phyloP scores from a whole-genome alignment of 2,329 filamentous ascomycete genomes.

The Hypoxylon sp. region DNA sequence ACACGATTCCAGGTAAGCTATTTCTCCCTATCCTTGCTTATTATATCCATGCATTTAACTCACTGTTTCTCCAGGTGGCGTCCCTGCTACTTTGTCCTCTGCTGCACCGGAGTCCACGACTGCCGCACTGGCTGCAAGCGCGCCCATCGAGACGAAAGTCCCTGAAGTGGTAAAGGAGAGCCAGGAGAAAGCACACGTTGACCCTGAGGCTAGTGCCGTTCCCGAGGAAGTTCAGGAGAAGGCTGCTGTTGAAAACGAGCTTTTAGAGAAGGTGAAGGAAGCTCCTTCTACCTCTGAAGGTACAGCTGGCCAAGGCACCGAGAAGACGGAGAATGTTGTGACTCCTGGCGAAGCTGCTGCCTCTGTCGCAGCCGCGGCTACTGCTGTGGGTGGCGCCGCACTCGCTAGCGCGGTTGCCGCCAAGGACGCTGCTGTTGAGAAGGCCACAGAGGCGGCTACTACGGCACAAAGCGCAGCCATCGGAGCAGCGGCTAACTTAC shows the following conservation, averaged over 20 bases:
- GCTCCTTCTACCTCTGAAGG: slow-evolving; percentile 70
- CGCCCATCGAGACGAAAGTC: slow-evolving; percentile 62
- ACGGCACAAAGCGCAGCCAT: slow-evolving; percentile 47
- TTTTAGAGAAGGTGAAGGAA: slow-evolving; percentile 75
- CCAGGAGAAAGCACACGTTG: slow-evolving; percentile 73
- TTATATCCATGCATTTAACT: slow-evolving; percentile 10
- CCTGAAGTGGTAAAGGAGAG: slow-evolving; percentile 78
- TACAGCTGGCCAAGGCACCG: slow-evolving; percentile 64
- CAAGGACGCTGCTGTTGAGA: slow-evolving; percentile 58
- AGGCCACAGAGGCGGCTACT: slow-evolving; percentile 56
- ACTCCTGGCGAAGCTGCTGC: slow-evolving; percentile 59
- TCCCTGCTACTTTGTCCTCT: slow-evolving; percentile 45
- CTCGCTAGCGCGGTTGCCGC: slow-evolving; percentile 55
- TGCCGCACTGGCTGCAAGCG: slow-evolving; percentile 58
- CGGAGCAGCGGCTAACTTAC: slow-evolving; percentile 61
- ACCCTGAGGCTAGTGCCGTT: slow-evolving; percentile 77
- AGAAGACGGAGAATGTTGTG: slow-evolving; percentile 64
- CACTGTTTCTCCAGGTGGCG: slow-evolving; percentile 43
- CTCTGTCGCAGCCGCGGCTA: slow-evolving; percentile 58
- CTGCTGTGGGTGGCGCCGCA: slow-evolving; percentile 56
- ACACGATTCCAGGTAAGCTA: slow-evolving; percentile 66
- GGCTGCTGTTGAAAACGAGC: slow-evolving; percentile 77
- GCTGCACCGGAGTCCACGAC: slow-evolving; percentile 61
- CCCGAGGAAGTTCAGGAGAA: slow-evolving; percentile 77
- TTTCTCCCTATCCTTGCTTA: background rate